Base-by-base conservation (phyloP, 257 asterid genomes). In the Nicotiana otophora region DNA sequence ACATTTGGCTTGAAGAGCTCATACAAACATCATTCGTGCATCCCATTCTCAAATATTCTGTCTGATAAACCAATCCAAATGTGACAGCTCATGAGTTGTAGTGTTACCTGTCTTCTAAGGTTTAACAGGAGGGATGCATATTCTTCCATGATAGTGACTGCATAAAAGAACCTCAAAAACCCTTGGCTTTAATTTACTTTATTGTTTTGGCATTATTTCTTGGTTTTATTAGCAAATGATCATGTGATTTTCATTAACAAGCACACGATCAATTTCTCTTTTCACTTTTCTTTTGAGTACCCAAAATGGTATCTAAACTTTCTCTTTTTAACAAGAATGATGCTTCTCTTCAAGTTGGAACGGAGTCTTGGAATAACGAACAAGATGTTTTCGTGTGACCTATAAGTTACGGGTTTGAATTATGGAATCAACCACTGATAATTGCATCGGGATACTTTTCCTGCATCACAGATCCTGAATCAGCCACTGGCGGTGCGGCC, bases 61-160 rank as follows among this genome's bases (percentile, higher is more conserved):
- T 42, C 1, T 68, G 64, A 70, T 58, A 51, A 82, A 77, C 91
- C 91, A 91, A 91, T 89, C 66, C 83, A 54, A 80, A 76, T 55
- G 28, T 76, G 83, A 79, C 94, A 88, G 12, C 82, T 80, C 83
- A 68, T 87, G 91, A 78, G 81, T 66, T 65, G 84, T 48, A 84
- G 79, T 82, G 87, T 78, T 90, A 77, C 90, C 88, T 84, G 86
- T 57, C 80, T 81, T 88, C 64, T 80, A 84, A 80, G 82, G 81
- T 34, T 87, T 85, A 83, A 70, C 84, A 74, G 67, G 81, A 77
- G 63, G 83, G 76, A 82, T 86, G 84, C 65, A 85, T 86, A 88
- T 88, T 92, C 92, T 85, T 87, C 58, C 68, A 72, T 83, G 95
- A 88, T 31, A 83, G 84, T 89, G 92, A 88, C 86, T 81, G 67